These are phyloP conservation scores for Lophiostoma macrostomum DNA, from an alignment of 495 filamentous ascomycete species.

Conservation along the genomic window DNA sequence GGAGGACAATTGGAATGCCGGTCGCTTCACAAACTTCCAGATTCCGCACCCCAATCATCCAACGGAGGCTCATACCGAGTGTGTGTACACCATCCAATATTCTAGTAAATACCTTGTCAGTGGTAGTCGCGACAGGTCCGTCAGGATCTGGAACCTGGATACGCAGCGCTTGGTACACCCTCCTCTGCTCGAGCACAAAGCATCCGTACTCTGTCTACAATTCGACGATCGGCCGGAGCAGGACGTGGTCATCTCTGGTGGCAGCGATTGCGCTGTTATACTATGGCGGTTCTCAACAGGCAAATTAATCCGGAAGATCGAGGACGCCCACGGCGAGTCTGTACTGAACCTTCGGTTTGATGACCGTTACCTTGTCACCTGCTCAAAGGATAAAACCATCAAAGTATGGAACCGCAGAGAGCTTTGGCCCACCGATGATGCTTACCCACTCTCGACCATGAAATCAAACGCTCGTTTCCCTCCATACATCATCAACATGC, in stretches of 20 bases:
- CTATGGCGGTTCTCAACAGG: conserved; percentile 94
- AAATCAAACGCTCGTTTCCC: conserved; percentile 41
- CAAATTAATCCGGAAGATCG: conserved; percentile 66
- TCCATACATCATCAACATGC: conserved; percentile 53
- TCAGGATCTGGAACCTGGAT: conserved; percentile 87
- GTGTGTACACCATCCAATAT: conserved; percentile 93
- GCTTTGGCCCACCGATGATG: conserved; percentile 58
- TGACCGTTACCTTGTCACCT: conserved; percentile 85
- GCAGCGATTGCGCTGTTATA: conserved; percentile 85
- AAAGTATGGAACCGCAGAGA: conserved; percentile 86
- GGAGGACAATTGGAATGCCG: conserved; percentile 88
- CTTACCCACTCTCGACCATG: conserved; percentile 32
- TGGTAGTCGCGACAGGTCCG: conserved; percentile 81
- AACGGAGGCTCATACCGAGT: conserved; percentile 84
- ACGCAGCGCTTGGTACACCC: conserved; percentile 69
- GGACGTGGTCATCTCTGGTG: conserved; percentile 89
- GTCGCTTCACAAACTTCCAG: conserved; percentile 79
- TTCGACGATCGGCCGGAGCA: conserved; percentile 90
- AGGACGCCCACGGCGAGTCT: conserved; percentile 77
- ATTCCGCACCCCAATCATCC: conserved; percentile 77
- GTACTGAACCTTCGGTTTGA: conserved; percentile 96
- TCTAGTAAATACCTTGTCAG: conserved; percentile 83
- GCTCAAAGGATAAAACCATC: conserved; percentile 94
- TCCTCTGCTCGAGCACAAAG: conserved; percentile 72
- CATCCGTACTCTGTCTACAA: conserved; percentile 91